Evolutionary conservation across 2,329 filamentous ascomycete species (phyloP), one percentile per base, ranked within the genome.

Genomic region (Macrophomina pseudophaseolina): DNA sequence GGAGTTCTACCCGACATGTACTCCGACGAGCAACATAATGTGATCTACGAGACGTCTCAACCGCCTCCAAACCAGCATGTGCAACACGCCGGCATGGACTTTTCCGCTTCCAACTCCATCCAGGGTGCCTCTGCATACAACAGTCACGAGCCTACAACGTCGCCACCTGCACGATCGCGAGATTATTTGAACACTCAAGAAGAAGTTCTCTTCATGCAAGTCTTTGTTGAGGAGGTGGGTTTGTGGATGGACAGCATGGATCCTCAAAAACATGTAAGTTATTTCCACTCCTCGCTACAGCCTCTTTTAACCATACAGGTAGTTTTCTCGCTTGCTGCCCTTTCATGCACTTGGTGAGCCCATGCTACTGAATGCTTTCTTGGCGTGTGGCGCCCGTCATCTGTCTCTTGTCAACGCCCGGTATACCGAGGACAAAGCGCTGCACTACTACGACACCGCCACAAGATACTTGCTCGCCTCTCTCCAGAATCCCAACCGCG

Each of bases 211-310:
- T 93, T 93, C 74, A 92, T 97, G 90, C 92, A 97, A 76, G 89
- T 93, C 0, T 98, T 97, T 75, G 90, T 96, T 6, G 91, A 96
- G 73, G 91, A 97, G 70, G 92, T 98, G 2, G 93, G 91, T 0
- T 79, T 93, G 3, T 97, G 94, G 93, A 97, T 98, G 92, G 94
- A 97, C 78, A 92, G 89, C 49, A 88, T 97, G 82, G 92, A 97
- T 80, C 85, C 88, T 40, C 85, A 90, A 70, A 94, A 94, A 80
- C 91, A 96, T 75, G 84, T 87, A 78, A 68, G 83, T 48, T 23
- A 28, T 75, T 12, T 32, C 18, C 12, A 32, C 14, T 54, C 49
- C 68, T 70, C 49, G 46, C 68, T 71, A 70, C 71, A 67, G 28
- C 12, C 59, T 56, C 33, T 33, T 5, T 35, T 71, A 48, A 70